Evolutionary conservation across 441 rosid species (phyloP), one percentile per base, ranked within the genome.

Genomic region (Sinapis alba): DNA sequence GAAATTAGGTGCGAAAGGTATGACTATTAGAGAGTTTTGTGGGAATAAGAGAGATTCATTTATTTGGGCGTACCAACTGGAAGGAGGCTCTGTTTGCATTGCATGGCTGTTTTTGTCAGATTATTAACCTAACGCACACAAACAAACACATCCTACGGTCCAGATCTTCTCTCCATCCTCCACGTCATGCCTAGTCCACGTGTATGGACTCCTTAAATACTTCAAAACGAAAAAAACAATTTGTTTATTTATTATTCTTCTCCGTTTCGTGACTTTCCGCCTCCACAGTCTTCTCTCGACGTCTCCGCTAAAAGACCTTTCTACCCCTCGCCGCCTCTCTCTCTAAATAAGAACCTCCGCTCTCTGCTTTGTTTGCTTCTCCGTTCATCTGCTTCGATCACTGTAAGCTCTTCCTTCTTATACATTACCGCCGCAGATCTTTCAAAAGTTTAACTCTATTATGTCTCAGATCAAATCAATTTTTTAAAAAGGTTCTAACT

Each of bases 251-350:
- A 10, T 54, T 54, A 7, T 41, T 65, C 12, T 8, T 65, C 32
- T 62, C 66, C 12, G 30, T 53, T 32, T 28, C 20, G 20, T 18
- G 58, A 18, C 58, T 51, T 21, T 51, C 34, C 71, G 65, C 71
- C 71, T 62, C 81, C 62, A 70, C 72, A 58, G 68, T 77, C 50
- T 58, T 79, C 81, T 32, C 66, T 79, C 78, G 82, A 69, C 79
- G 68, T 68, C 82, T 79, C 82, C 75, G 75, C 78, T 73, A 36
- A 68, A 69, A 24, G 67, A 73, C 81, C 18, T 7, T 24, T 57
- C 10, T 67, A 78, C 81, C 81, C 74, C 75, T 27, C 43, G 0
- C 7, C 36, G 65, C 50, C 18, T 51, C 12, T 38, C 47, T 21
- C 65, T 54, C 60, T 78, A 28, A 38, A 68, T 21, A 45, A 53